A percentile compares a stretch with the other conserved stretches of the same genome.
phyloP scores from a whole-genome alignment of 2,329 filamentous ascomycete genomes.

The Colletotrichum viniferum region DNA sequence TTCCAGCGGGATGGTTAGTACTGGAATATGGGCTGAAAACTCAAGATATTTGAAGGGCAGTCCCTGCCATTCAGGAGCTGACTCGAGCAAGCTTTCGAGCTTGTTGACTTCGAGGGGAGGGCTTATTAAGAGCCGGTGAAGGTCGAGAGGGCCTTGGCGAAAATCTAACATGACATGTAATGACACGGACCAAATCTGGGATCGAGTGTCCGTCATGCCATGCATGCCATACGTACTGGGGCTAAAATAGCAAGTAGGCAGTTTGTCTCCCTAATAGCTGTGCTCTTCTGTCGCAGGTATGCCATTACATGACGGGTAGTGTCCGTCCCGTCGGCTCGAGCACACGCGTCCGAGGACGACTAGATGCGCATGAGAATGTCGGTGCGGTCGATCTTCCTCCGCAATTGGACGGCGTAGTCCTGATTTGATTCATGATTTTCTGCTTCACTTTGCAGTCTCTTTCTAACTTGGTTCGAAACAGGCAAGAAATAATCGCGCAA shows the following conservation, averaged over 20 bases:
- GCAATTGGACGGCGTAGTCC: not conserved
- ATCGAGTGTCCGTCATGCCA: not conserved
- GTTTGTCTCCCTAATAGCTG: not conserved
- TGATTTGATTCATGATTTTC: not conserved
- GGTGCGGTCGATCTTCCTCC: not conserved
- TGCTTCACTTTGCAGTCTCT: not conserved
- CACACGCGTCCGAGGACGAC: not conserved
- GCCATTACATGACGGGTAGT: not conserved
- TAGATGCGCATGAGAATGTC: not conserved
- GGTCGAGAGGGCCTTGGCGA: not conserved
- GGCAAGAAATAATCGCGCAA: not conserved
- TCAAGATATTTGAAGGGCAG: not conserved
- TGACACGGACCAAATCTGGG: constrained; percentile 1
- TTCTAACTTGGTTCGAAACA: not conserved
- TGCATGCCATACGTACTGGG: not conserved
- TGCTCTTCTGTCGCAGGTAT: not conserved
- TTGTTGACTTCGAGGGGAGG: not conserved
- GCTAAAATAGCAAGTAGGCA: not conserved
- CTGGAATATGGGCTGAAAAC: not conserved
- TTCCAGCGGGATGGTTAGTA: not conserved
- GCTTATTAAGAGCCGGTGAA: not conserved
- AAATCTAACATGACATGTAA: not conserved
- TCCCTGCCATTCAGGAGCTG: not conserved
- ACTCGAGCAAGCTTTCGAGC: constrained; percentile 2
- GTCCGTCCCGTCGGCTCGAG: not conserved